Evolutionary conservation across 1,139 yeast species (phyloP).

Genomic region (Yarrowia galli): DNA sequence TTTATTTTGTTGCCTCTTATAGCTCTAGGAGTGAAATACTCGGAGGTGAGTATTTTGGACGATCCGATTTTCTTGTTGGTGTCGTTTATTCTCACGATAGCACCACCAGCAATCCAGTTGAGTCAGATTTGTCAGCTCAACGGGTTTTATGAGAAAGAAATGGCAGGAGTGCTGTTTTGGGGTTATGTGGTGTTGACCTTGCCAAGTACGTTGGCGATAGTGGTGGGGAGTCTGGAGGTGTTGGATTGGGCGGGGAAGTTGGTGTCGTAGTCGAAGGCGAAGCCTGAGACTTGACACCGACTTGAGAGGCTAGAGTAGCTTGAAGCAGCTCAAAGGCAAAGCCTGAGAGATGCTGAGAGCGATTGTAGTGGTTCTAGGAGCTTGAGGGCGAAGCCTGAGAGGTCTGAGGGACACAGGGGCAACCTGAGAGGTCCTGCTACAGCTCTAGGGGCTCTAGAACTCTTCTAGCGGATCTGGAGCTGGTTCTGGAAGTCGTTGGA

Average conservation of each 20-base stretch:
- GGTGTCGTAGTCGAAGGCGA: not conserved
- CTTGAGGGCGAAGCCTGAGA: no score
- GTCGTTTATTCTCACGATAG: slow-evolving; percentile 73
- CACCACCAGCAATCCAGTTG: slow-evolving; percentile 87
- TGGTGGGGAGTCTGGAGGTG: slow-evolving; percentile 71
- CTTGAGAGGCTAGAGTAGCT: no score
- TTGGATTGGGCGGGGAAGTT: slow-evolving; percentile 57
- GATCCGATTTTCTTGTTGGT: slow-evolving; percentile 85
- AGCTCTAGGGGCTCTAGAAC: no score
- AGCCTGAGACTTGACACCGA: no score
- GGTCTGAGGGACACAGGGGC: no score
- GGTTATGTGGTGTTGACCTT: slow-evolving; percentile 79
- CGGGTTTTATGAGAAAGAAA: slow-evolving; percentile 76
- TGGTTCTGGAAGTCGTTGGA: no score
- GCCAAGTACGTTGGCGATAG: slow-evolving; percentile 78
- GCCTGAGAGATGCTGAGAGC: no score
- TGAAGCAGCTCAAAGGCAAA: no score
- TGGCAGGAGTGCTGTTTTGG: slow-evolving; percentile 89
- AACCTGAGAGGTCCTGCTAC: no score
- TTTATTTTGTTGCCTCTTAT: slow-evolving; percentile 70
- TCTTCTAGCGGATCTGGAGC: no score
- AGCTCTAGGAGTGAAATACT: slow-evolving; percentile 68
- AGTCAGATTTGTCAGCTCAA: slow-evolving; percentile 83
- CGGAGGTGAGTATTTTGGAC: slow-evolving; percentile 73
- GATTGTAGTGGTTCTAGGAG: no score